phyloP scores from a whole-genome alignment of 805 yeast species.

The Isabelozyma pseudorhagii region DNA sequence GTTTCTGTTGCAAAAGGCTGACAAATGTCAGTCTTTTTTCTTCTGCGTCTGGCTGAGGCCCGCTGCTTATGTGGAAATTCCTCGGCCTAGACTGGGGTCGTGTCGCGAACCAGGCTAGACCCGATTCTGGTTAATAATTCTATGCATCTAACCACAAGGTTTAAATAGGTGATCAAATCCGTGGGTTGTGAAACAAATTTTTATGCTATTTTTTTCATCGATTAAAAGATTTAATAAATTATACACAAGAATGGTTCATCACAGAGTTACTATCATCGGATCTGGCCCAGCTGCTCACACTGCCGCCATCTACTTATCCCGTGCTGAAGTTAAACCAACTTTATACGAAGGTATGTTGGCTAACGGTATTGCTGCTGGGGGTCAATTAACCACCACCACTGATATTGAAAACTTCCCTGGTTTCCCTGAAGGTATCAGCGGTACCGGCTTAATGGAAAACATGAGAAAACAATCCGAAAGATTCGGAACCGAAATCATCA shows the following conservation, averaged over 20 bases:
- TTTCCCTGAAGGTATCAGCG: conserved; percentile 89
- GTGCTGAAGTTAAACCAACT: conserved; percentile 94
- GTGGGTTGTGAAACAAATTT: background rate
- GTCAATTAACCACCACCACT: conserved; percentile 97
- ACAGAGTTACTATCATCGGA: conserved; percentile 84
- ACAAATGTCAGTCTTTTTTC: too few relatives aligned
- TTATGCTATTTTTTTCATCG: background rate
- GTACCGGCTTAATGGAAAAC: conserved; percentile 84
- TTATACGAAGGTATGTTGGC: conserved; percentile 96
- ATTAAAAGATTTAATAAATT: too few relatives aligned
- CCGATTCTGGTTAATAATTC: background rate
- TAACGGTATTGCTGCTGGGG: conserved; percentile 98
- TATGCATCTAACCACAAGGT: background rate
- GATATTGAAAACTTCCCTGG: conserved; percentile 99
- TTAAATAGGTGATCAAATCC: background rate
- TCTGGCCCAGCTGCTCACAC: conserved; percentile 99
- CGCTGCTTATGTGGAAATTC: background rate
- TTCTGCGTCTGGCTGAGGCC: background rate
- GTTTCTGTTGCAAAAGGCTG: too few relatives aligned
- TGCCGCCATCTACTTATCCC: conserved; percentile 93
- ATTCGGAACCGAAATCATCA: conserved; percentile 91
- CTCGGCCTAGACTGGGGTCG: background rate
- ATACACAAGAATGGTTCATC: conserved; percentile 63
- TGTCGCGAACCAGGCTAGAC: background rate
- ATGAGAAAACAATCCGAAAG: conserved; percentile 86